Base-by-base conservation (phyloP, 2,329 filamentous ascomycete species). In the Fusarium circinatum region DNA sequence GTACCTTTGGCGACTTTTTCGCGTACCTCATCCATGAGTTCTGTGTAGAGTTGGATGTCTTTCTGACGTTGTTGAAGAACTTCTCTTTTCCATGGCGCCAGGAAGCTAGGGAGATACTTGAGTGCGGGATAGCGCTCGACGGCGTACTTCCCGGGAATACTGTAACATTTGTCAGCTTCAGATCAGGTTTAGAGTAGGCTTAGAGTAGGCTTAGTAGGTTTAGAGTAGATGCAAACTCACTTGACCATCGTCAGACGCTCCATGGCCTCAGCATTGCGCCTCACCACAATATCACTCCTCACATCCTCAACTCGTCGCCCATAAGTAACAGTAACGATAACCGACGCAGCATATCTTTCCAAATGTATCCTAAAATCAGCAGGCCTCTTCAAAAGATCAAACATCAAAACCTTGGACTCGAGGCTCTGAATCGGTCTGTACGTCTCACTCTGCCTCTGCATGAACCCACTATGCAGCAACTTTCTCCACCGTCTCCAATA, bases 401-500 rank as follows among this genome's bases (percentile, higher is more conserved):
- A 74, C 78, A 84, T 81, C 17, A 86, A 70, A 5, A 84, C 81
- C 58, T 81, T 82, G 0, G 82, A 83, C 73, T 86, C 84, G 9
- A 84, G 77, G 13, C 79, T 82, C 70, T 86, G 84, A 1, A 85
- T 75, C 2, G 83, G 82, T 3, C 83, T 78, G 45, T 85, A 85
- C 0, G 79, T 80, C 67, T 85, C 83, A 63, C 84, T 85, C 73
- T 82, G 83, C 6, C 81, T 79, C 71, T 83, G 81, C 81, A 85
- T 84, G 41, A 86, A 85, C 2, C 83, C 84, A 59, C 81, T 76
- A 56, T 86, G 84, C 32, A 86, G 75, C 10, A 84, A 68, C 66
- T 85, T 85, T 8, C 84, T 78, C 80, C 84, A 85, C 1, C 84
- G 80, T 22, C 84, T 74, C 84, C 84, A 86, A 51, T 81, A 85